These are phyloP conservation scores for Sporothrix brunneoviolacea DNA, from an alignment of 2,329 filamentous ascomycete species.

Conservation along the genomic window DNA sequence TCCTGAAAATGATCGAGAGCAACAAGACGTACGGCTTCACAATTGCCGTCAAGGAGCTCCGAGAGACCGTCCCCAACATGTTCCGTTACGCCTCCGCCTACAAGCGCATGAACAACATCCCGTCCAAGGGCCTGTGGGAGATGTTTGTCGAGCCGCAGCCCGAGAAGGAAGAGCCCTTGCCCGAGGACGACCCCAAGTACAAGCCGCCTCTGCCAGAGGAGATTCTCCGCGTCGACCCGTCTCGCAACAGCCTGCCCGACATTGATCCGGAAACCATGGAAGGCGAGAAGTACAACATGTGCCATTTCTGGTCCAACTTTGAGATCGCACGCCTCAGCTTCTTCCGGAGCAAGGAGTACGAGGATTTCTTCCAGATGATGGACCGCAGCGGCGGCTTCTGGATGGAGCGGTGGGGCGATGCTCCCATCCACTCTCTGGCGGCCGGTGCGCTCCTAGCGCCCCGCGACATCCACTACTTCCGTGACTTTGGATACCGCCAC, in stretches of 20 bases:
- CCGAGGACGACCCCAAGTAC: constrained; percentile 57
- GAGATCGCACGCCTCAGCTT: constrained; percentile 92
- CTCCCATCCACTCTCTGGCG: constrained; percentile 94
- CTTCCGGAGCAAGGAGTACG: constrained; percentile 95
- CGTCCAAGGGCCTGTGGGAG: constrained; percentile 91
- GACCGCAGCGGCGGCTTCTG: constrained; percentile 96
- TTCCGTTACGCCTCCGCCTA: constrained; percentile 98
- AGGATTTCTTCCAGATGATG: constrained; percentile 99
- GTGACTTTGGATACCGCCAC: constrained; percentile 95
- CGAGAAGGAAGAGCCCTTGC: constrained; percentile 48
- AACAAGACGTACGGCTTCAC: constrained; percentile 99
- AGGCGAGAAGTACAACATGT: constrained; percentile 98
- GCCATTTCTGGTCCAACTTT: constrained; percentile 99
- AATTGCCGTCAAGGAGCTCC: constrained; percentile 95
- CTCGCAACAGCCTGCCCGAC: constrained; percentile 62
- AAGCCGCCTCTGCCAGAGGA: constrained; percentile 71
- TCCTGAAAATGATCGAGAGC: constrained; percentile 83
- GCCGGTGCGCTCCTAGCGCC: constrained; percentile 79
- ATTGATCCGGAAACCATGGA: constrained; percentile 94
- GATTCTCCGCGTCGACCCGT: constrained; percentile 68
- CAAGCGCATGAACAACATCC: constrained; percentile 85
- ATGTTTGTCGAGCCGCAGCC: constrained; percentile 90
- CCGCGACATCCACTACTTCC: constrained; percentile 94
- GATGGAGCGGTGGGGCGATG: constrained; percentile 99
- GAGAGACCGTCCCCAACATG: constrained; percentile 96